phyloP scores from a whole-genome alignment of 1,284 basidiomycete species.

The Irpex lacteus region DNA sequence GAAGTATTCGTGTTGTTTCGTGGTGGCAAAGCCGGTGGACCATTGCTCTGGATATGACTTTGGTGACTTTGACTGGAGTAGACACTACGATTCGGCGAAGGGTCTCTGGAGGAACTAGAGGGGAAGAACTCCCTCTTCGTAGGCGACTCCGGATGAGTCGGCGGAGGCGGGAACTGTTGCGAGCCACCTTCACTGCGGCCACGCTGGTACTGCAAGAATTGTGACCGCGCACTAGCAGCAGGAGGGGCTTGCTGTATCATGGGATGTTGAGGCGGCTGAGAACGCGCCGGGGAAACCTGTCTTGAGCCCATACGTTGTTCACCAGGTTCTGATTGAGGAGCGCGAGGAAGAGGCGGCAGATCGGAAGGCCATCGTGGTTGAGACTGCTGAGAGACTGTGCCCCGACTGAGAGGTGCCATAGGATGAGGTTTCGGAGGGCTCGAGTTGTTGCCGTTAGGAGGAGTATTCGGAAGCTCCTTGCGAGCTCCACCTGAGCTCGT shows the following conservation, averaged over 20 bases:
- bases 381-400: constrained; percentile 14
- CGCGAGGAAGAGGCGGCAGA: constrained; percentile 30
- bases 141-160: constrained; percentile 5
- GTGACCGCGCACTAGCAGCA: not conserved
- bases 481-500: not conserved
- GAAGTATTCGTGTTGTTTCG: not conserved
- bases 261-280: constrained; percentile 8
- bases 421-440: constrained; percentile 14
- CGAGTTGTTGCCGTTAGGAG: constrained; percentile 8
- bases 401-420: constrained; percentile 11
- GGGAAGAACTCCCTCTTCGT: not conserved
- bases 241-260: constrained; percentile 3
- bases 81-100: not conserved
- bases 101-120: constrained; percentile 2
- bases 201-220: constrained; percentile 1
- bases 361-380: constrained; percentile 24
- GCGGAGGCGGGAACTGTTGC: constrained; percentile 2
- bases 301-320: constrained; percentile 1
- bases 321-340: constrained; percentile 9
- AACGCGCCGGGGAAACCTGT: constrained; percentile 1
- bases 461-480: not conserved
- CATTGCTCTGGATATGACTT: not conserved
- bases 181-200: not conserved
- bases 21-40: not conserved
- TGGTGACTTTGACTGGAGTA: no score